A percentile compares a stretch with the other conserved stretches of the same genome.
Conservation (phyloP, 768 basidiomycete genomes). For the Agaricus bisporus region DNA sequence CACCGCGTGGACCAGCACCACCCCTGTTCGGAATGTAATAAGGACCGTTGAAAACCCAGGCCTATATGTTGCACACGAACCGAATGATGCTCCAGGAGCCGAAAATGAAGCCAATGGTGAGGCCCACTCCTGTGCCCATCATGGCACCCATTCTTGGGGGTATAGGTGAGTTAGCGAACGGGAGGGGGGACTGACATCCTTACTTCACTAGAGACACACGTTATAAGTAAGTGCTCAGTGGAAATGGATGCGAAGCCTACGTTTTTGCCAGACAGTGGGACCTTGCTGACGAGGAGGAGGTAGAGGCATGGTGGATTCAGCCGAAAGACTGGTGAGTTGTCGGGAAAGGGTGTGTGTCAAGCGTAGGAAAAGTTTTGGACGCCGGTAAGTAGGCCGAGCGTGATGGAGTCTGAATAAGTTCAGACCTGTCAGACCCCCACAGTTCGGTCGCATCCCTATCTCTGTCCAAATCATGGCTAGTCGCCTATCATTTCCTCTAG, state of each 20-base stretch:
- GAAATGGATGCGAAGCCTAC: conserved; percentile 33
- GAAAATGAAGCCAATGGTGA: conserved; percentile 97
- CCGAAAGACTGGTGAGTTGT: conserved; percentile 20
- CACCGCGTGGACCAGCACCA: conserved; percentile 88
- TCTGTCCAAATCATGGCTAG: conserved; percentile 12
- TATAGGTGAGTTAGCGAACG: neutral
- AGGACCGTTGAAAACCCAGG: neutral
- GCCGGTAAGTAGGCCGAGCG: neutral
- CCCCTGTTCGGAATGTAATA: conserved; percentile 39
- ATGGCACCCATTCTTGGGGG: conserved; percentile 79
- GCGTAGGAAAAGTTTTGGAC: conserved; percentile 11
- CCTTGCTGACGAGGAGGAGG: conserved; percentile 11
- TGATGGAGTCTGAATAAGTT: no score
- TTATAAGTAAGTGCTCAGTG: conserved; percentile 11
- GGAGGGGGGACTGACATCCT: conserved; percentile 7
- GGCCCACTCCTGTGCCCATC: conserved; percentile 90
- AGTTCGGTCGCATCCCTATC: neutral
- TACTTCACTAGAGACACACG: conserved; percentile 49
- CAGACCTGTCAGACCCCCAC: neutral
- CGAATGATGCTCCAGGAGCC: conserved; percentile 89
- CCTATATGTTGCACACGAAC: conserved; percentile 34
- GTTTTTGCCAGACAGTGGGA: conserved; percentile 56
- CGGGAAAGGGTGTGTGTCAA: conserved; percentile 11
- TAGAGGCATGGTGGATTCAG: conserved; percentile 52
- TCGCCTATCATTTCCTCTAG: conserved; percentile 54